Base-by-base conservation (phyloP, 2,329 filamentous ascomycete species). In the Fusarium veterinarium region DNA sequence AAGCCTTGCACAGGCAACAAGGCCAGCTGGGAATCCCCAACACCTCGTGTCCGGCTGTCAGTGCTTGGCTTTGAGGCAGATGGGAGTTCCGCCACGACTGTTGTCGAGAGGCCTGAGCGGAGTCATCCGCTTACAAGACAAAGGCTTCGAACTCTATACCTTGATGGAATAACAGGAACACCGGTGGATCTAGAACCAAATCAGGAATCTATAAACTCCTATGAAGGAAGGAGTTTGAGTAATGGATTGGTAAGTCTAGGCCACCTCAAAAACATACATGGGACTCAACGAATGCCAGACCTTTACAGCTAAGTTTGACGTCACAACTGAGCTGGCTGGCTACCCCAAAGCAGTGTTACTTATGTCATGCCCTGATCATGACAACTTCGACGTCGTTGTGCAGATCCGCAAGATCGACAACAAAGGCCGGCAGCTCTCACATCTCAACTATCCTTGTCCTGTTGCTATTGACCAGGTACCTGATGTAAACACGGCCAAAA, bases 381-480 rank as follows among this genome's bases (percentile, higher is more conserved):
- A 87, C 44, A 85, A 86, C 58, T 79, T 86, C 64, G 83, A 81
- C 33, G 79, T 86, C 3, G 85, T 81, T 58, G 78, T 86, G 11
- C 57, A 67, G 6, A 48, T 77, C 6, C 64, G 72, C 28, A 77
- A 77, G 19, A 58, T 31, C 1, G 23, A 48, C 20, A 10, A 8
- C 5, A 17, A 28, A 7, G 55, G 55, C 8, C 23, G 23, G 0
- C 38, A 46, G 11, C 41, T 57, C 19, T 33, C 20, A 3, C 55
- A 57, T n/a, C 40, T 48, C 30, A 48, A 57, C 30, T 57, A 48
- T 8, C 31, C 55, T 8, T 57, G 55, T 10, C 55, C 55, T 10
- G 41, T 14, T 11, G 5, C 14, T 4, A 48, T 57, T 10, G 55
- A 48, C 2, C 25, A 49, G 17, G 31, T 49, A 2, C 55, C 55